Base-by-base conservation (phyloP, 116 monocot genomes). In the Papilionanthe hybrid region DNA sequence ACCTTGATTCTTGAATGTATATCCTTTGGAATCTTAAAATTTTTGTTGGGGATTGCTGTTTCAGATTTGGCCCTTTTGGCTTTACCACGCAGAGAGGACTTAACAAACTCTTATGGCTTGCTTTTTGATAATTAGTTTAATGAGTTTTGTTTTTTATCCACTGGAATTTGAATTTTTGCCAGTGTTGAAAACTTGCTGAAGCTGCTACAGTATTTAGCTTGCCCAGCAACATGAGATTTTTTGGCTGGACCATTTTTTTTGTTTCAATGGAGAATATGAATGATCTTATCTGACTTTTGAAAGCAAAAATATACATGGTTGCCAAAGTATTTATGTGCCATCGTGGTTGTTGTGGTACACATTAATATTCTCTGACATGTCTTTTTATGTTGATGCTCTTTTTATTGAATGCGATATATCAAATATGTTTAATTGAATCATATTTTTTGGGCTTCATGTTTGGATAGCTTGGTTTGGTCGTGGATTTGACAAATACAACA, bases 401-500 rank as follows among this genome's bases (percentile, higher is more conserved):
- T 10, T n/a, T 3, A 10, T 18, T 42, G 73, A 43, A 73, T 73
- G 42, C 8, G 12, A 30, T 73, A 44, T 73, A 7, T 44, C 1
- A 5, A 43, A 73, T 44, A n/a, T 43, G 73, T 23, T 48, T 49
- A 53, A 17, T 15, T 53, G 13, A 75, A 47, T 25, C 23, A 20
- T 49, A 25, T 75, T 28, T 12, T 75, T 27, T 48, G 27, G n/a
- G 27, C 49, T 75, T n/a, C 7, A 19, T 6, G 45, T 83, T 84
- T 73, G 44, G 85, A 47, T 84, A 98, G 98, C 81, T 98, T 77
- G 98, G 98, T 67, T 82, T 98, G 88, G 94, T 98, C 43, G 77
- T 98, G 80, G 98, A 98, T 81, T 92, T 98, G 79, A 98, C 98
- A 84, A 98, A 98, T 87, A 98, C 93, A 12, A 82, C 78, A 30